Percentiles rank a stretch among this genome's conserved stretches.
Evolutionary conservation across 1,284 basidiomycete genomes (phyloP).

Genomic region (Tylopilus orsonianus): DNA sequence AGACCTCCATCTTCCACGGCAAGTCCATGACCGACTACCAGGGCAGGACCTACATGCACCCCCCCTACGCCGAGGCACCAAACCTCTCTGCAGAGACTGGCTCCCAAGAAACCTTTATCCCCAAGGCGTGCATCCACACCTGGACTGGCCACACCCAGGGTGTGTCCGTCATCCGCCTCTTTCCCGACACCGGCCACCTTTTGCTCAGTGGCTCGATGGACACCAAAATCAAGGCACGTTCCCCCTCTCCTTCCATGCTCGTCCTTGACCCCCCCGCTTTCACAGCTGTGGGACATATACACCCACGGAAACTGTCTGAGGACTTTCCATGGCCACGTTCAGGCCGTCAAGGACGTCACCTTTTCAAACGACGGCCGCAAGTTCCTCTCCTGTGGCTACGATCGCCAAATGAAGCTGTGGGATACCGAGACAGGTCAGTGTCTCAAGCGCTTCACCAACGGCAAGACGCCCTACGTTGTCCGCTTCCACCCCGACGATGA

Average conservation of each 20-base stretch:
- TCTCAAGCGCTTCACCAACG: constrained; percentile 92
- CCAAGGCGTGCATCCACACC: constrained; percentile 94
- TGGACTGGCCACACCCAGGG: constrained; percentile 99
- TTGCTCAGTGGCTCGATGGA: constrained; percentile 96
- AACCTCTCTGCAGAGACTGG: constrained; percentile 80
- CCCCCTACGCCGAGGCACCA: constrained; percentile 80
- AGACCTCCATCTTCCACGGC: constrained; percentile 95
- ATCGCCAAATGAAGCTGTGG: constrained; percentile 98
- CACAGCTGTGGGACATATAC: constrained; percentile 96
- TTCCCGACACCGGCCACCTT: constrained; percentile 92
- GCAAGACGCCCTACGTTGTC: constrained; percentile 94
- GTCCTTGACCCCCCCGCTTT: constrained; percentile 6
- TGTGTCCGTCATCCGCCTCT: constrained; percentile 89
- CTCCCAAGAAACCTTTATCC: constrained; percentile 89
- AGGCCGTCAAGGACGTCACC: constrained; percentile 93
- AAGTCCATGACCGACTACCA: constrained; percentile 97
- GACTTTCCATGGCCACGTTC: constrained; percentile 96
- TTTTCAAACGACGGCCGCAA: constrained; percentile 91
- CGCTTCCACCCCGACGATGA: constrained; percentile 95
- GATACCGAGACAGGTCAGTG: constrained; percentile 99
- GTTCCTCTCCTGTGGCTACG: constrained; percentile 94
- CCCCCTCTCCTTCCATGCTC: not conserved
- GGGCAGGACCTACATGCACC: constrained; percentile 96
- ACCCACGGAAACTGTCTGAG: constrained; percentile 95
- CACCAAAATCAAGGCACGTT: constrained; percentile 91